Base-by-base conservation (phyloP, 1,139 yeast species). In the Debaryomyces coudertii region DNA sequence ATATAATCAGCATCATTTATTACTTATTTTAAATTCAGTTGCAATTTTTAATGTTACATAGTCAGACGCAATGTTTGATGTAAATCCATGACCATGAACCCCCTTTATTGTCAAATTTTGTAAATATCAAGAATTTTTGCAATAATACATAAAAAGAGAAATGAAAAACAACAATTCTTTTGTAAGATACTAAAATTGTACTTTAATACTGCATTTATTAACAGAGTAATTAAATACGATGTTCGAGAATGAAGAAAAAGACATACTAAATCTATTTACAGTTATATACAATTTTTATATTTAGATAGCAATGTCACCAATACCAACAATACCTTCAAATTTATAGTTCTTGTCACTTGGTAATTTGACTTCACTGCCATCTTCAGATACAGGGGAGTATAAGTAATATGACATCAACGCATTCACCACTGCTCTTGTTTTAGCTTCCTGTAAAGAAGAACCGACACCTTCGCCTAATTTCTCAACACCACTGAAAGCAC, bases 391-490 rank as follows among this genome's bases (percentile, higher is more conserved):
- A 16, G 98, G 98, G 51, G 87, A 81, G 68, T 92, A 93, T 61
- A 95, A 79, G 70, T 93, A 93, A 85, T 95, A 93, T 49, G 89
- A 82, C 78, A 90, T 84, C 63, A 93, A 80, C 24, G 98, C 93
- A 66, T 87, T 87, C 40, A 90, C 95, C 42, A 90, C 89, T 25
- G 97, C 95, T 65, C 97, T 82, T 30, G 90, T 87, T 66, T 90
- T 88, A 37, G 98, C 97, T 69, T 93, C 99, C 54, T 79, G 81
- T 56, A 93, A 73, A 38, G 96, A 87, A n/a, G 95, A 76, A 41
- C 98, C 99, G 58, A 87, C 90, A 38, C 97, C 97, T 69, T 93
- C 98, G 44, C 98, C 97, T 47, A 93, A 75, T 67, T 90, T 86
- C 51, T 83, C 83, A 18, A 77, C 76, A 29, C 97, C 98, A 47